phyloP scores from a whole-genome alignment of 1,284 basidiomycete genomes.

The Sanghuangporus baumii region DNA sequence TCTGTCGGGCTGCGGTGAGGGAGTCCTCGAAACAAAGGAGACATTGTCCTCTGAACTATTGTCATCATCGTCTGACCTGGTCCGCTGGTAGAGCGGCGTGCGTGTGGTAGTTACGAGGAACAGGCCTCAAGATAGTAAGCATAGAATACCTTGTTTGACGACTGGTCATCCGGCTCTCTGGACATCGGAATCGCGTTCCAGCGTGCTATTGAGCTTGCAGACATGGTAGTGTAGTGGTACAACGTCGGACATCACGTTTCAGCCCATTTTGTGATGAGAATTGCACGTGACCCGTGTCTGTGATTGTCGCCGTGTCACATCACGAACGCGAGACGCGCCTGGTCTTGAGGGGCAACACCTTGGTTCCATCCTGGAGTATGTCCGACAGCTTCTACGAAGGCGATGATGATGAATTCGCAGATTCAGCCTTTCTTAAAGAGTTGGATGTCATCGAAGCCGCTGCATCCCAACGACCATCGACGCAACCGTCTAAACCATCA shows the following conservation, averaged over 20 bases:
- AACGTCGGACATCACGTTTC: not conserved
- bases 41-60: slow-evolving; percentile 55
- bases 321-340: not conserved
- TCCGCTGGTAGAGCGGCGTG: slow-evolving; percentile 49
- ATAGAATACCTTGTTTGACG: slow-evolving; percentile 59
- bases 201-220: slow-evolving; percentile 53
- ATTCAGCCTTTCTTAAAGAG: slow-evolving; percentile 43
- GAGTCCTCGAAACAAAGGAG: slow-evolving; percentile 66
- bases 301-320: not conserved
- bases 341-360: not conserved
- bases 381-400: slow-evolving; percentile 66
- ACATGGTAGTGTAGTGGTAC: slow-evolving; percentile 38
- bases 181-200: slow-evolving; percentile 66
- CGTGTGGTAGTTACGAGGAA: slow-evolving; percentile 40
- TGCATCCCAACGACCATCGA: slow-evolving; percentile 38
- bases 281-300: not conserved
- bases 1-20: slow-evolving; percentile 50
- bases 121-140: slow-evolving; percentile 37
- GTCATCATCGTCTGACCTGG: slow-evolving; percentile 32
- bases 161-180: slow-evolving; percentile 27
- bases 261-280: not conserved
- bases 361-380: slow-evolving; percentile 34
- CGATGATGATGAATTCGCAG: slow-evolving; percentile 39
- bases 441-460: slow-evolving; percentile 57
- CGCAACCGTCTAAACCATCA: slow-evolving; percentile 16